Percentiles rank a stretch among this genome's conserved stretches.
These are phyloP conservation scores for Daldinia caldariorum DNA, from an alignment of 495 filamentous ascomycete species.

Conservation along the genomic window DNA sequence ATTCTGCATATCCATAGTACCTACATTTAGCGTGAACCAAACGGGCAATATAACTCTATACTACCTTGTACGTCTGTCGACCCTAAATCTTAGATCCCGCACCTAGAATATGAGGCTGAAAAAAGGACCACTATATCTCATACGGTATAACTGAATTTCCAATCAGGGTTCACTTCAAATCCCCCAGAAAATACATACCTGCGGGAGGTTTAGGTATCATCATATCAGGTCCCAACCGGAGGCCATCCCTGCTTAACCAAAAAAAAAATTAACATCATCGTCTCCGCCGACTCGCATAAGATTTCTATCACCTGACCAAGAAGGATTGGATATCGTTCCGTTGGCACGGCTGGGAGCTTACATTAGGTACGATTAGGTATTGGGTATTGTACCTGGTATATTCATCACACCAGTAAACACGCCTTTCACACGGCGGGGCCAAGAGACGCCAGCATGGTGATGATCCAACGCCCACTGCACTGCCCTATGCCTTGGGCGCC, in stretches of 20 bases:
- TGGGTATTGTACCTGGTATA: too few relatives aligned
- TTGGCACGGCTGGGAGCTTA: conserved; percentile 1
- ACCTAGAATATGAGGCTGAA: neutral
- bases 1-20: neutral
- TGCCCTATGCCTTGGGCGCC: too few relatives aligned
- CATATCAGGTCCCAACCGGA: neutral
- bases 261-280: neutral
- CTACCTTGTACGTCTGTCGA: neutral
- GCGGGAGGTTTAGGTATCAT: too few relatives aligned
- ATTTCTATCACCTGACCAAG: conserved; percentile 37
- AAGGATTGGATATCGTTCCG: conserved; percentile 22
- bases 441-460: neutral
- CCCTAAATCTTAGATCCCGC: neutral
- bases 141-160: neutral
- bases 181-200: too few relatives aligned
- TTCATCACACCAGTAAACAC: neutral
- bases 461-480: neutral
- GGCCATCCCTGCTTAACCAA: neutral
- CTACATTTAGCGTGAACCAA: neutral
- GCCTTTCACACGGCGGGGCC: neutral
- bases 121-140: neutral
- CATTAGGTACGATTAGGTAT: neutral
- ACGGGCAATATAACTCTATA: neutral
- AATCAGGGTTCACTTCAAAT: neutral
- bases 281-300: conserved; percentile 30